Conservation (phyloP, 2,329 filamentous ascomycete species). For the Penicillium vulpinum region DNA sequence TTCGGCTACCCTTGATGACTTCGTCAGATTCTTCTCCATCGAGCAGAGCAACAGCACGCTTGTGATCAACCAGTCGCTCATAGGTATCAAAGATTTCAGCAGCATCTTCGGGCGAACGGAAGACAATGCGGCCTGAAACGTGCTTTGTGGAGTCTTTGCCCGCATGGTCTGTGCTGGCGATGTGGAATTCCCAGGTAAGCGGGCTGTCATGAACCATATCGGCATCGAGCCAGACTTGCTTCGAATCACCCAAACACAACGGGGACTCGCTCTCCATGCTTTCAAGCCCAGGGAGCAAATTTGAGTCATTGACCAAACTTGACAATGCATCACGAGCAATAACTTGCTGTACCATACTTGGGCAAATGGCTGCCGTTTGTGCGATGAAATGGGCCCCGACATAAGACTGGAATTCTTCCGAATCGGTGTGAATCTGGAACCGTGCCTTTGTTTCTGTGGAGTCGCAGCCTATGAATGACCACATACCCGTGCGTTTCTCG, state of each 20-base stretch:
- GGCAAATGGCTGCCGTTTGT: constrained; percentile 15
- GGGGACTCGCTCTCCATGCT: not conserved
- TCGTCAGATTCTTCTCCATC: constrained; percentile 22
- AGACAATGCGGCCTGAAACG: not conserved
- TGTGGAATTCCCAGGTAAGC: not conserved
- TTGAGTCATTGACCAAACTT: not conserved
- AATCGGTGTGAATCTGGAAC: not conserved
- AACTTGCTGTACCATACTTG: constrained; percentile 15
- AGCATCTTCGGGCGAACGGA: not conserved
- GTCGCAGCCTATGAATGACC: not conserved
- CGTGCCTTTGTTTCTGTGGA: not conserved
- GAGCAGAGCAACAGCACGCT: constrained; percentile 18
- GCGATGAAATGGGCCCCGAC: constrained; percentile 18
- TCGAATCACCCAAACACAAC: not conserved
- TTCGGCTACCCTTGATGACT: constrained; percentile 19
- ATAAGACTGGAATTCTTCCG: constrained; percentile 6
- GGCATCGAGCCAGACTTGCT: not conserved
- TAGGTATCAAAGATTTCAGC: not conserved
- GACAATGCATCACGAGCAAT: not conserved
- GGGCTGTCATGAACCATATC: not conserved
- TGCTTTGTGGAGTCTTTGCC: not conserved
- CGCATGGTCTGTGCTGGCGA: not conserved
- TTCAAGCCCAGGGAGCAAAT: not conserved
- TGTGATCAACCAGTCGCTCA: constrained; percentile 16
- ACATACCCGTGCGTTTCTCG: not conserved